A percentile compares a stretch with the other conserved stretches of the same genome.
Evolutionary conservation across 257 asterid genomes (phyloP).

Genomic region (Hygrophila difformis): DNA sequence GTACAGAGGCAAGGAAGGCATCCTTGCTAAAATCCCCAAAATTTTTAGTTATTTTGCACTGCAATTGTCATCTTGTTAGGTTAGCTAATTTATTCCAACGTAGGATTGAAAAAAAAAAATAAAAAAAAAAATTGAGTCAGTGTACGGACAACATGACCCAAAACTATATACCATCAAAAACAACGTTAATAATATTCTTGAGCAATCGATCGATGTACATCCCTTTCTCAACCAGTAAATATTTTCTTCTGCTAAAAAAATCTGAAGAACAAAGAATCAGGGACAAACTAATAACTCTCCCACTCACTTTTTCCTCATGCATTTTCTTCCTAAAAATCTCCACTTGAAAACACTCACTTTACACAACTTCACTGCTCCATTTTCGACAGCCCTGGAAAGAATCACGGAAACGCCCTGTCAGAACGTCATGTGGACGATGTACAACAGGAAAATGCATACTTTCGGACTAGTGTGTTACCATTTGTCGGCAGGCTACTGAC

Average conservation of each 20-base stretch:
- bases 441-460: background rate
- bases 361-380: conserved; percentile 35
- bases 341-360: conserved; percentile 14
- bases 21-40: no score
- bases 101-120: no score
- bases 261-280: conserved; percentile 50
- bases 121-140: no score
- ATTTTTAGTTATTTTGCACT: no score
- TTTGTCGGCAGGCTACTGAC: conserved; percentile 37
- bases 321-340: conserved; percentile 17
- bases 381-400: conserved; percentile 35
- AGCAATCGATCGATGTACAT: conserved; percentile 31
- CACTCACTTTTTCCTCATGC: conserved; percentile 16
- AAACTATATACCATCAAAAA: no score
- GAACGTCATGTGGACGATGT: background rate
- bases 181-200: no score
- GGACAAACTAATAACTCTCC: conserved; percentile 22
- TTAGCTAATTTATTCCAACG: no score
- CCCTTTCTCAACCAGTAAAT: conserved; percentile 22
- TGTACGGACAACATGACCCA: no score
- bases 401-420: background rate
- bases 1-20: no score
- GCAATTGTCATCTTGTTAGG: no score
- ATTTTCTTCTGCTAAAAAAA: conserved; percentile 71
- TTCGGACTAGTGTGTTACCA: conserved; percentile 22